Evolutionary conservation across 1,284 basidiomycete species (phyloP).

Genomic region (Fomitopsis palustris): DNA sequence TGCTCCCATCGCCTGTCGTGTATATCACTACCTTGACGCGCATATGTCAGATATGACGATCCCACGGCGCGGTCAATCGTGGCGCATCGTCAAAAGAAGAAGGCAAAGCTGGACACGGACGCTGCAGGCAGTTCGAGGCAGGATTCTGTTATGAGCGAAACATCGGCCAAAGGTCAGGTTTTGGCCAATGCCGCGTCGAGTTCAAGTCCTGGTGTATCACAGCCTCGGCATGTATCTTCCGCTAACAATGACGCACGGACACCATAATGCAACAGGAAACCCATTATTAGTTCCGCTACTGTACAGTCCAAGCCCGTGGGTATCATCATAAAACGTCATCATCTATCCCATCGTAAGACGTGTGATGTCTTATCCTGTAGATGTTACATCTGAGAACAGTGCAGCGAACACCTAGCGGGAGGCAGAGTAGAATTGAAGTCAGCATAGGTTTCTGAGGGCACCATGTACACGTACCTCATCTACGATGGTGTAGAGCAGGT

Average conservation of each 20-base stretch:
- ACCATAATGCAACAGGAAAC: background rate
- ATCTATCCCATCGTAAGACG: background rate
- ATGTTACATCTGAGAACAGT: slow-evolving; percentile 19
- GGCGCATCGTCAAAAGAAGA: slow-evolving; percentile 34
- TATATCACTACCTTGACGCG: background rate
- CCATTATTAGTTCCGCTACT: background rate
- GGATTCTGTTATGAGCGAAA: background rate
- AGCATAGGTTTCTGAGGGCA: background rate
- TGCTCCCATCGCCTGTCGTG: slow-evolving; percentile 25
- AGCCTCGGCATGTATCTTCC: background rate
- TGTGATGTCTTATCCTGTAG: background rate
- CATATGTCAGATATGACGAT: slow-evolving; percentile 56
- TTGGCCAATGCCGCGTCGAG: background rate
- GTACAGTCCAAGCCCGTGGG: background rate
- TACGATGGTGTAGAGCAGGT: slow-evolving; percentile 81
- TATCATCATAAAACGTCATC: background rate
- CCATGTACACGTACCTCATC: slow-evolving; percentile 64
- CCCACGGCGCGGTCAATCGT: slow-evolving; percentile 54
- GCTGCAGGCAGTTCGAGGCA: background rate
- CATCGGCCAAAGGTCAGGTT: background rate
- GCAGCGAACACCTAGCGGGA: slow-evolving; percentile 21
- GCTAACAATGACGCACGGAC: background rate
- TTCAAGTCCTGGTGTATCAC: background rate
- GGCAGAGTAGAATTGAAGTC: too few relatives aligned
- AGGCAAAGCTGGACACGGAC: slow-evolving; percentile 8